Percentiles rank a stretch among this genome's conserved stretches.
These are phyloP conservation scores for Cladosporium velox DNA, from an alignment of 2,329 filamentous ascomycete species.

Conservation along the genomic window DNA sequence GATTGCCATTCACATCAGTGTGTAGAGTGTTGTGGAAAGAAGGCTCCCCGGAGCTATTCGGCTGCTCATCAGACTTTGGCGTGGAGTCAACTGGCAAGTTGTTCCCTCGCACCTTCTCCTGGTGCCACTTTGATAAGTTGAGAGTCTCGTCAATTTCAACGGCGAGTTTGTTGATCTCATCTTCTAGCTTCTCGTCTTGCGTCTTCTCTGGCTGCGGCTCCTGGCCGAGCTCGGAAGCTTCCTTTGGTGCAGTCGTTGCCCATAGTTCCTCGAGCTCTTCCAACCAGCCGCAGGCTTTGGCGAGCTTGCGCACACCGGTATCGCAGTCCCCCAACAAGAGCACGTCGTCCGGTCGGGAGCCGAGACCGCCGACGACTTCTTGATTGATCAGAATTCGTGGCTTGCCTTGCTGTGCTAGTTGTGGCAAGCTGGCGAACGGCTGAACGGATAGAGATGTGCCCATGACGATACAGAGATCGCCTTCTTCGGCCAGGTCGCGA, in stretches of 20 bases:
- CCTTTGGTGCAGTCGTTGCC: conserved; percentile 63
- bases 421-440: conserved; percentile 82
- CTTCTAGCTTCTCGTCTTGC: conserved; percentile 58
- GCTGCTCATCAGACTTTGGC: conserved; percentile 11
- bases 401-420: conserved; percentile 59
- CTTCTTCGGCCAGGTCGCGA: conserved; percentile 56
- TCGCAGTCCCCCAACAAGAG: conserved; percentile 82
- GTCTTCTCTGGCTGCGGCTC: conserved; percentile 38
- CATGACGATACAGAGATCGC: conserved; percentile 80
- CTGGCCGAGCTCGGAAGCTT: conserved; percentile 31
- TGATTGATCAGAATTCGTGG: conserved; percentile 87
- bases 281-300: conserved; percentile 78
- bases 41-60: conserved; percentile 8
- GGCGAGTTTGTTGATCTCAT: conserved; percentile 61
- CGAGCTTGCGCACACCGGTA: conserved; percentile 73
- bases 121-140: conserved; percentile 49
- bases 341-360: conserved; percentile 79
- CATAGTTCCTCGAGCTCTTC: conserved; percentile 79
- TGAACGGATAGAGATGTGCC: conserved; percentile 87
- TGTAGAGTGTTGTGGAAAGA: conserved; percentile 5
- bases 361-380: conserved; percentile 78
- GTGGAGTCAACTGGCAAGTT: background rate
- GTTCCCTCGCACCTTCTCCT: conserved; percentile 37
- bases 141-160: conserved; percentile 60
- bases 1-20: conserved; percentile 6